Base-by-base conservation (phyloP, 805 yeast genomes). In the Candida cerambycidarum region DNA sequence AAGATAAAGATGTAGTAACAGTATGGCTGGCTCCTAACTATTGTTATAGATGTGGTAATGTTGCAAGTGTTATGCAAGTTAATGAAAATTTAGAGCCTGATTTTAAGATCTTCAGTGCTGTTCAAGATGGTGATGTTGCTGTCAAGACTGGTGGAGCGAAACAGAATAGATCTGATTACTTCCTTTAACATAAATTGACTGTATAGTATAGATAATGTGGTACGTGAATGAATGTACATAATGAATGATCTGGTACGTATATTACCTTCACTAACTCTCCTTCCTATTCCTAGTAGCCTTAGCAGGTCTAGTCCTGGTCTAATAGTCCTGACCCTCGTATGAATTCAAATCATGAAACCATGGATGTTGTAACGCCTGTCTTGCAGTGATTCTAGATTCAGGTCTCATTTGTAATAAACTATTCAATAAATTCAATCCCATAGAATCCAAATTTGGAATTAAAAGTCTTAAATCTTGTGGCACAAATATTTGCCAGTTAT, bases 1-100 rank as follows among this genome's bases (percentile, higher is more conserved):
- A 89, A 48, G 97, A 92, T 52, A 88, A 89, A 57, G 96, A 88
- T 58, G 97, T 92, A 40, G 99, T 92, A 28, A 92, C 99, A 0
- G 98, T 92, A 28, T 92, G 98, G 98, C 82, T 90, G 9, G 97
- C 97, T 13, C 98, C 98, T 35, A 90, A 90, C 63, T 90, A 90
- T 69, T 90, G 98, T 69, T 92, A 92, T 66, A 76, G 98, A 58
- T 92, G 98, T 70, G 99, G 99, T 45, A 92, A 92, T 60, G 98
- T 92, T 39, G 99, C 99, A 23, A 85, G 95, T 74, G 97, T 92
- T 13, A 92, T 92, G 99, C 88, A 89, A 62, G 86, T 93, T 42
- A 95, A 84, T 55, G 96, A 88, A 50, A 83, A 83, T 52, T 70
- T 86, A 54, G 85, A 81, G 50, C 97, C 97, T 9, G 84, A 86